Conservation (phyloP, 148 eudicot genomes). For the Salicornia ramosissima region DNA sequence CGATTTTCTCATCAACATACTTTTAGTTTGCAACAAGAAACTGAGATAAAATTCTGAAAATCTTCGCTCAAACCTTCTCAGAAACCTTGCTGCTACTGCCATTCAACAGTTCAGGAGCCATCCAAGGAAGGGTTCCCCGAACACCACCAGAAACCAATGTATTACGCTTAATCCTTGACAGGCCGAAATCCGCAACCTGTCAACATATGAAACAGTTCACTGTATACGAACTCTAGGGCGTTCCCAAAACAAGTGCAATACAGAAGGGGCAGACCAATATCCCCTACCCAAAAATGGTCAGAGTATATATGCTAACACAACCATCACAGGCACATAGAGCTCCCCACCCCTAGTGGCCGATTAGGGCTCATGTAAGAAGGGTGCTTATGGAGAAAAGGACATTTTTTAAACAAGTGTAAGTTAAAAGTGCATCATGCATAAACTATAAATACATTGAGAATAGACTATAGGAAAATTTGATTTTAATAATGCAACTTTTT, state of each 20-base stretch:
- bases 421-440: no score
- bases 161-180: conserved; percentile 90
- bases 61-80: conserved; percentile 58
- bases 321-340: background rate
- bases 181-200: conserved; percentile 96
- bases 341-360: no score
- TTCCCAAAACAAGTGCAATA: background rate
- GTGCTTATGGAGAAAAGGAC: no score
- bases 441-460: no score
- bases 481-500: no score
- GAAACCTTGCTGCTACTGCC: conserved; percentile 85
- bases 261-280: background rate
- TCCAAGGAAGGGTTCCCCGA: conserved; percentile 96
- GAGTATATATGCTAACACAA: background rate
- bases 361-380: no score
- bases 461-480: no score
- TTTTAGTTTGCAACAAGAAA: no score
- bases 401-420: no score
- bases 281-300: background rate
- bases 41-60: no score
- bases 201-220: conserved; percentile 12
- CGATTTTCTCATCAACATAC: conserved; percentile 3
- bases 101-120: conserved; percentile 95
- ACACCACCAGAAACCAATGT: conserved; percentile 97
- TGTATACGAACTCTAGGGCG: background rate